Evolutionary conservation across 2,329 filamentous ascomycete species (phyloP).

Genomic region (Coniochaeta pulveracea): DNA sequence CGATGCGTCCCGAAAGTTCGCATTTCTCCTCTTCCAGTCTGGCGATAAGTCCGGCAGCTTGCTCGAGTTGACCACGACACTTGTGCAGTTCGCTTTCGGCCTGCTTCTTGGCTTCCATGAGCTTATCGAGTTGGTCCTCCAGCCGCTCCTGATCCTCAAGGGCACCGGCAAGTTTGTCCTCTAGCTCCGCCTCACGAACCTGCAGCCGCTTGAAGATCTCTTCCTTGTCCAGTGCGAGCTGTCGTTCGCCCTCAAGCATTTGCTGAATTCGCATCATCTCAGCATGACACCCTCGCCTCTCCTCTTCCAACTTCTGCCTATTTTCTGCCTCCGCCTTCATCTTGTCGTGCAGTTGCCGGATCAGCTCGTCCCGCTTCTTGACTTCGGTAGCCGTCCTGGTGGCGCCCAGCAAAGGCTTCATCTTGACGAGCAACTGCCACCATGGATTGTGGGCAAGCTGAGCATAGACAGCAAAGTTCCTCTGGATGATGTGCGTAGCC

Average conservation of each 20-base stretch:
- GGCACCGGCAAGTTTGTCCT: conserved; percentile 83
- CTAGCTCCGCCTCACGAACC: conserved; percentile 78
- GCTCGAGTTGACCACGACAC: conserved; percentile 73
- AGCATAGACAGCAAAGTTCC: conserved; percentile 86
- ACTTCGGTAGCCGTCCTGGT: conserved; percentile 89
- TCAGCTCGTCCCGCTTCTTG: conserved; percentile 89
- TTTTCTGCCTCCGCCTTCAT: conserved; percentile 67
- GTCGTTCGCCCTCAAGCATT: conserved; percentile 87
- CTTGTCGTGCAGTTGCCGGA: conserved; percentile 74
- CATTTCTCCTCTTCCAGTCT: conserved; percentile 81
- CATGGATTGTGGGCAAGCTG: conserved; percentile 86
- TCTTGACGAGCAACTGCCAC: conserved; percentile 92
- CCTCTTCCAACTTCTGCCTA: conserved; percentile 76
- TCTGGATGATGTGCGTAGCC: conserved; percentile 86
- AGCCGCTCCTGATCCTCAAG: conserved; percentile 89
- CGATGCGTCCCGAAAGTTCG: conserved; percentile 55
- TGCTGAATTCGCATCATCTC: conserved; percentile 88
- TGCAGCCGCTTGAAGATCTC: conserved; percentile 98
- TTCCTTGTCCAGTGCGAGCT: conserved; percentile 94
- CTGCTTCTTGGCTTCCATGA: conserved; percentile 80
- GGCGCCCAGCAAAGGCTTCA: conserved; percentile 88
- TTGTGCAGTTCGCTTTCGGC: conserved; percentile 76
- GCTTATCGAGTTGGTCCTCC: conserved; percentile 83
- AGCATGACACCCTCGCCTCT: conserved; percentile 72
- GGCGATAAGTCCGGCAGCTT: conserved; percentile 78